A percentile compares a stretch with the other conserved stretches of the same genome.
Conservation (phyloP, 2,329 filamentous ascomycete genomes). For the Cyclaneusma minus region DNA sequence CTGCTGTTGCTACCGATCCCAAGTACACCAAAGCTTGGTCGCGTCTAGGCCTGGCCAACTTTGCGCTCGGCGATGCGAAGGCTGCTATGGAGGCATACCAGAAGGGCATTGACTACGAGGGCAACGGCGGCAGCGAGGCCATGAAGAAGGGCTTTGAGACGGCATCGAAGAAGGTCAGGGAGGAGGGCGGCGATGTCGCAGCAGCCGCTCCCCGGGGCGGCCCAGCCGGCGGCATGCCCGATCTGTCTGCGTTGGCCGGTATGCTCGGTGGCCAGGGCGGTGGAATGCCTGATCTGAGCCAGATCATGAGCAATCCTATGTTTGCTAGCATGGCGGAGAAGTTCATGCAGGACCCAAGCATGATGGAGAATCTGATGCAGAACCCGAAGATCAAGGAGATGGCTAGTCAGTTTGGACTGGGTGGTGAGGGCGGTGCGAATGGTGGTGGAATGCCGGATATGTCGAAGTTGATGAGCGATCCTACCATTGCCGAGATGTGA, state of each 20-base stretch:
- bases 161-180: conserved; percentile 68
- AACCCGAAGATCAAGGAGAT: conserved; percentile 82
- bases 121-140: conserved; percentile 83
- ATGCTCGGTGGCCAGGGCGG: conserved; percentile 60
- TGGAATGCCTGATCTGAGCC: conserved; percentile 75
- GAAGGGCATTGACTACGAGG: conserved; percentile 85
- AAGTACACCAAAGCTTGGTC: conserved; percentile 97
- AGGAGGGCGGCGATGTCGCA: conserved; percentile 30
- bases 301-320: conserved; percentile 96
- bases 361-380: conserved; percentile 84
- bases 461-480: conserved; percentile 75
- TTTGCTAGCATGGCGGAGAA: conserved; percentile 95
- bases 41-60: conserved; percentile 77
- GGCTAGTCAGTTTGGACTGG: conserved; percentile 62
- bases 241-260: conserved; percentile 52
- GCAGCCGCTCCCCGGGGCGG: conserved; percentile 28
- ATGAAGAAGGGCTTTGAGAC: conserved; percentile 98
- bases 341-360: conserved; percentile 89
- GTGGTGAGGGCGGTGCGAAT: conserved; percentile 29
- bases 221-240: conserved; percentile 50
- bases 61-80: conserved; percentile 78
- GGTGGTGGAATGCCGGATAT: conserved; percentile 86
- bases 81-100: conserved; percentile 91
- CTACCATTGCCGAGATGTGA: conserved; percentile 84
- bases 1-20: conserved; percentile 76